Base-by-base conservation (phyloP, 495 filamentous ascomycete genomes). In the Penicillium coprophilum region DNA sequence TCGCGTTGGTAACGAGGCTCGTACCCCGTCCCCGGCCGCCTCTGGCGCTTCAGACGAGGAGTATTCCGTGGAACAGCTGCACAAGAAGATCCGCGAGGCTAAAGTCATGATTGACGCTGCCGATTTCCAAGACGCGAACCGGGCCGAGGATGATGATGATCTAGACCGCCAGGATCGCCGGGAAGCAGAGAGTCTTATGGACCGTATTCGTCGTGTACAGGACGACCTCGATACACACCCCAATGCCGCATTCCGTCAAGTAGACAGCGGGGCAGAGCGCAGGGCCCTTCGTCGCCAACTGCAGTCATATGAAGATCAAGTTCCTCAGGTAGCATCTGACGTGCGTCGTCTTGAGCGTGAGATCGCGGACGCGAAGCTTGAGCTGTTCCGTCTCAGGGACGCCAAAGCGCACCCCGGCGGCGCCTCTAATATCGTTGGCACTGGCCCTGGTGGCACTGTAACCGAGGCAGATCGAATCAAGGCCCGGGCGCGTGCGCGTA, bases 211-310 rank as follows among this genome's bases (percentile, higher is more conserved):
- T 50, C 84, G 91, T n/a, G 83, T 97, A 24, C 95, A 99, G 69
- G 95, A 97, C 60, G 95, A 99, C 60, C 96, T 99, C 62, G 92
- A 97, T 71, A 81, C 79, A 23, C 90, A 99, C 62, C 95, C 95
- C 0, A 87, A 92, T 70, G 85, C 91, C 38, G 76, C 83, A 2
- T 74, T 91, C 57, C 80, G 85, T 50, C 83, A 82, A 43, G 79
- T 87, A 19, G 91, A 97, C 71, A 91, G 86, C 6, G 89, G 90
- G 27, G 91, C 91, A 7, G 95, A 99, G 68, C 82, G 91, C 17
- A 80, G 95, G 60, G 80, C 88, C 11, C 72, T 99, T 55, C 91
- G 88, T 63, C 88, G 93, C 52, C 92, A 96, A 64, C 77, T 99
- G 50, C 93, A 97, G 62, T 85, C 83, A 46, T 80, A 91, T 53